These are phyloP conservation scores for Cutaneotrichosporon mucoides DNA, from an alignment of 1,284 basidiomycete species.

Conservation along the genomic window DNA sequence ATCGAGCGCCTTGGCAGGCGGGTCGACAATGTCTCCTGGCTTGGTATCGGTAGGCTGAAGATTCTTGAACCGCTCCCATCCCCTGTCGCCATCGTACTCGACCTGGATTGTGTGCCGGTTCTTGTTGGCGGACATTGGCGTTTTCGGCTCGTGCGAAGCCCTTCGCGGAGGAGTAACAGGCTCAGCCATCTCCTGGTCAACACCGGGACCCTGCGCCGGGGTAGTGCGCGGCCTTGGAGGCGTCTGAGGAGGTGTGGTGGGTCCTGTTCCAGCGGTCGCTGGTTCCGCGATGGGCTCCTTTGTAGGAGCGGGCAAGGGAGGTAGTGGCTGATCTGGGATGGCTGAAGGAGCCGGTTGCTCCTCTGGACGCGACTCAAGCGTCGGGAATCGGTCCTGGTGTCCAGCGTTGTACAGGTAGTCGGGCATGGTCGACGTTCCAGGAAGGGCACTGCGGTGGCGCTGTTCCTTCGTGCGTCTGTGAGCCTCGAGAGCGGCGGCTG, in stretches of 20 bases:
- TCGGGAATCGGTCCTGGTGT: constrained; percentile 6
- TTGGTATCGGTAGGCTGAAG: not conserved
- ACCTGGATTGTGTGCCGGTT: constrained; percentile 86
- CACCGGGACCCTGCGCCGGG: not conserved
- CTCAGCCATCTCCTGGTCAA: not conserved
- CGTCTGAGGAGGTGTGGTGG: not conserved
- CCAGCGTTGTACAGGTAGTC: constrained; percentile 37
- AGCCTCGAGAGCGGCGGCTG: constrained; percentile 25
- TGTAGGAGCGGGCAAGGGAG: not conserved
- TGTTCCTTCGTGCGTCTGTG: constrained; percentile 29
- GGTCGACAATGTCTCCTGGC: not conserved
- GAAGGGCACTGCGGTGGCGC: constrained; percentile 49
- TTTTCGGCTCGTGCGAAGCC: constrained; percentile 2
- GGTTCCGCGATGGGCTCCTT: too few relatives aligned
- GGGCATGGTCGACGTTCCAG: constrained; percentile 45
- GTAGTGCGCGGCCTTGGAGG: not conserved
- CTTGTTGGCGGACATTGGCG: constrained; percentile 42
- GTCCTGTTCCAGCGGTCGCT: too few relatives aligned
- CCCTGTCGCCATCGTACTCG: constrained; percentile 62
- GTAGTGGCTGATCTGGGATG: not conserved
- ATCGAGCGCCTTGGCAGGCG: constrained; percentile 3
- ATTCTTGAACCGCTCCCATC: constrained; percentile 9
- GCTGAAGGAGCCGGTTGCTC: not conserved
- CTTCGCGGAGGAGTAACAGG: constrained; percentile 2
- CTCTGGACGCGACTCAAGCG: not conserved